Conservation (phyloP, 805 yeast genomes). For the Candida verbasci region DNA sequence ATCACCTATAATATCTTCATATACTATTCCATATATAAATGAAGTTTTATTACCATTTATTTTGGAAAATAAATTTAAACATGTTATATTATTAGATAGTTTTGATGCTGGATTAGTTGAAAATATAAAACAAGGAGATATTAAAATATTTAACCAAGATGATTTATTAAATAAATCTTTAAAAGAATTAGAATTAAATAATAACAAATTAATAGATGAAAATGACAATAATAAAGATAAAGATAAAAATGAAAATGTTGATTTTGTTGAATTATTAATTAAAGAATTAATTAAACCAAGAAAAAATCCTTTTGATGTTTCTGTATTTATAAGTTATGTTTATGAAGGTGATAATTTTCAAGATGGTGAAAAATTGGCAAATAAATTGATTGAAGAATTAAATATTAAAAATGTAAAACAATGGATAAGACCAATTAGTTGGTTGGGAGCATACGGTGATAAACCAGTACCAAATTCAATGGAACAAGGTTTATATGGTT, state of each 20-base stretch:
- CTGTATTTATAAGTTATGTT: slow-evolving; percentile 29
- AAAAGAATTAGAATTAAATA: slow-evolving; percentile 21
- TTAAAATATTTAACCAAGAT: slow-evolving; percentile 25
- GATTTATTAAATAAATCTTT: slow-evolving; percentile 29
- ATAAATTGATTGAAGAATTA: slow-evolving; percentile 23
- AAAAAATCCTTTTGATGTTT: not conserved
- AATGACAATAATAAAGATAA: not conserved
- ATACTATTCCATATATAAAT: slow-evolving; percentile 43
- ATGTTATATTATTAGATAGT: slow-evolving; percentile 64
- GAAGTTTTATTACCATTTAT: slow-evolving; percentile 52
- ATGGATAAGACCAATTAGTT: slow-evolving; percentile 64
- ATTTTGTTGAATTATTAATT: slow-evolving; percentile 9
- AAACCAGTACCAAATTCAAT: slow-evolving; percentile 60
- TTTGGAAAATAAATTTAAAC: slow-evolving; percentile 28
- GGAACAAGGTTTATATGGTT: slow-evolving; percentile 75
- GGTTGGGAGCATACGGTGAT: slow-evolving; percentile 84
- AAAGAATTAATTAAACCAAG: slow-evolving; percentile 4
- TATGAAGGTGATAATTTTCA: slow-evolving; percentile 87
- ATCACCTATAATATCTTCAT: slow-evolving; percentile 76
- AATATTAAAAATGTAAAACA: slow-evolving; percentile 10
- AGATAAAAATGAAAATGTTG: slow-evolving; percentile 7
- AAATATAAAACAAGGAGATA: slow-evolving; percentile 15
- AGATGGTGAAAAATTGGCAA: slow-evolving; percentile 60
- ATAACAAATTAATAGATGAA: slow-evolving; percentile 5
- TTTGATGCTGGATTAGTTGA: slow-evolving; percentile 56